A percentile compares a stretch with the other conserved stretches of the same genome.
Evolutionary conservation across 2,329 filamentous ascomycete genomes (phyloP).

Genomic region (Alternaria brassicicola): DNA sequence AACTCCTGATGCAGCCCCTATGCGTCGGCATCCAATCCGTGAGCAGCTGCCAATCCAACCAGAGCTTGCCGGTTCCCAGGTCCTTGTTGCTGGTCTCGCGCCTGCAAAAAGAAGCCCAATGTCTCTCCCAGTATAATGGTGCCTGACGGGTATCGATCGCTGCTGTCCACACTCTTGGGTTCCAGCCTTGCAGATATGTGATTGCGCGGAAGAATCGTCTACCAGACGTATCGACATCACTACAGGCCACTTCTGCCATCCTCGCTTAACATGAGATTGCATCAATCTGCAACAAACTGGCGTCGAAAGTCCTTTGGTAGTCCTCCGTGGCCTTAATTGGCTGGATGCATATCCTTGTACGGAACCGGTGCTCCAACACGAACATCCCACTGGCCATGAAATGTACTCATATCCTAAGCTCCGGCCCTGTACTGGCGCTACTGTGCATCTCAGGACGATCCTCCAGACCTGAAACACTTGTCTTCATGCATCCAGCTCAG

Average conservation of each 20-base stretch:
- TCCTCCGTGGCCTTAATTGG: not conserved
- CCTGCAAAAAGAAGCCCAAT: not conserved
- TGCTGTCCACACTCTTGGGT: constrained; percentile 1
- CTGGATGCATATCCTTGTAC: not conserved
- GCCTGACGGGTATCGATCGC: constrained; percentile 4
- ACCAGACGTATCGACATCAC: not conserved
- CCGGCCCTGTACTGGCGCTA: not conserved
- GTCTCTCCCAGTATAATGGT: constrained; percentile 6
- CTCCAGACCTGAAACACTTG: not conserved
- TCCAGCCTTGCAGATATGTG: not conserved
- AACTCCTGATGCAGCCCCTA: constrained; percentile 3
- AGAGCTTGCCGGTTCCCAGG: not conserved
- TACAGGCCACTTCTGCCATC: not conserved
- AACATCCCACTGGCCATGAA: not conserved
- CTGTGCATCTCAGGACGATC: not conserved
- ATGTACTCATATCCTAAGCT: not conserved
- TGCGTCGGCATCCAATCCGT: constrained; percentile 4
- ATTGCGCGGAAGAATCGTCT: not conserved
- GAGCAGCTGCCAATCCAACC: not conserved
- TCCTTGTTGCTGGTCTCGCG: not conserved
- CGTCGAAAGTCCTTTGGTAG: not conserved
- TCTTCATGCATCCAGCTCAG: not conserved
- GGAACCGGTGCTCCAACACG: not conserved
- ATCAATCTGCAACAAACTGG: constrained; percentile 3
- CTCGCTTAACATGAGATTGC: not conserved